phyloP scores from a whole-genome alignment of 2,329 filamentous ascomycete genomes.

The Colletotrichum sojae region DNA sequence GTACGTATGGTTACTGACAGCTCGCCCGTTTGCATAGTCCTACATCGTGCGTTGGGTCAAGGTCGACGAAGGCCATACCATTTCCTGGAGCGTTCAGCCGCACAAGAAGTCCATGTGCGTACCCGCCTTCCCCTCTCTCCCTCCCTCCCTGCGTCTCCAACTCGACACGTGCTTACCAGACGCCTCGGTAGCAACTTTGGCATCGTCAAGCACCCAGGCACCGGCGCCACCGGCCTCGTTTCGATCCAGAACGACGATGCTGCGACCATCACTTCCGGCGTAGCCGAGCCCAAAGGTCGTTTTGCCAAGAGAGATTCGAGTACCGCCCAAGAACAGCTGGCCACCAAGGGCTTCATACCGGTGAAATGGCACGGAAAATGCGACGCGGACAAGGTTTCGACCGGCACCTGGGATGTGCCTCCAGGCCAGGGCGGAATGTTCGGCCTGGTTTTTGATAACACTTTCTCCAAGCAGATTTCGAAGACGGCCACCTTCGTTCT shows the following conservation, averaged over 20 bases:
- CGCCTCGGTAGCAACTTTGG: slow-evolving; percentile 81
- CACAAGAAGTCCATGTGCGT: slow-evolving; percentile 94
- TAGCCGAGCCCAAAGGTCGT: slow-evolving; percentile 62
- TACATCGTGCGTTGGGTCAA: slow-evolving; percentile 99
- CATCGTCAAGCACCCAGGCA: slow-evolving; percentile 96
- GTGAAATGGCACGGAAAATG: slow-evolving; percentile 94
- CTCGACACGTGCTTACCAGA: slow-evolving; percentile 25
- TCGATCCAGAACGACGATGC: slow-evolving; percentile 59
- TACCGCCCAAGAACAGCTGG: slow-evolving; percentile 74
- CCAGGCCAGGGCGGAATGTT: slow-evolving; percentile 89
- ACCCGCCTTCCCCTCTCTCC: slow-evolving; percentile 12
- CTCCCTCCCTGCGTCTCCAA: not conserved
- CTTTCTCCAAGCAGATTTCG: slow-evolving; percentile 94
- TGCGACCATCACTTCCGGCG: slow-evolving; percentile 56
- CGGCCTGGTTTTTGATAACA: slow-evolving; percentile 97
- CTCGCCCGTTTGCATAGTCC: slow-evolving; percentile 71
- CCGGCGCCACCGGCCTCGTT: slow-evolving; percentile 67
- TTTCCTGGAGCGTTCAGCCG: slow-evolving; percentile 97
- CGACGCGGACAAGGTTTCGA: slow-evolving; percentile 94
- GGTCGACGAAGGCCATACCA: slow-evolving; percentile 89
- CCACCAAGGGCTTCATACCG: slow-evolving; percentile 77
- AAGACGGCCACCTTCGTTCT: slow-evolving; percentile 97
- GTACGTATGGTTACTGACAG: slow-evolving; percentile 31
- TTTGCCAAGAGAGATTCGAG: slow-evolving; percentile 70
- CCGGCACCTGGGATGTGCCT: slow-evolving; percentile 87